phyloP scores from a whole-genome alignment of 2,329 filamentous ascomycete species.

The Myrmaecium sp. region DNA sequence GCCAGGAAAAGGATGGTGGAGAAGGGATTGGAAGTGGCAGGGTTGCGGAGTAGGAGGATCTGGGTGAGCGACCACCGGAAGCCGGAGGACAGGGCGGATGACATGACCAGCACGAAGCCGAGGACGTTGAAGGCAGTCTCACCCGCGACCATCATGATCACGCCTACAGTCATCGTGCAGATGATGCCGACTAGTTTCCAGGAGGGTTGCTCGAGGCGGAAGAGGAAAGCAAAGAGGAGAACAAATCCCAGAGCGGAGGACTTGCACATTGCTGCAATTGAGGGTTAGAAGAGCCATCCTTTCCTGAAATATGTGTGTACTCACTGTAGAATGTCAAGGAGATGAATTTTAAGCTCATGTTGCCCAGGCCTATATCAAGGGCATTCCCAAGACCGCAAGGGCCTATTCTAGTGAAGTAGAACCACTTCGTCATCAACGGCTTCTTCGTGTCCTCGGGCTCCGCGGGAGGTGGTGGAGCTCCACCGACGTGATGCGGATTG shows the following conservation, averaged over 20 bases:
- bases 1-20: slow-evolving; percentile 96
- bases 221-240: slow-evolving; percentile 83
- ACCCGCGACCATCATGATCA: slow-evolving; percentile 96
- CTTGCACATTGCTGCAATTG: slow-evolving; percentile 68
- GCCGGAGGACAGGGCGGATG: slow-evolving; percentile 84
- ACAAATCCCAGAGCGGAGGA: slow-evolving; percentile 92
- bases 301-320: slow-evolving; percentile 6
- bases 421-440: slow-evolving; percentile 66
- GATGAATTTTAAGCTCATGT: slow-evolving; percentile 91
- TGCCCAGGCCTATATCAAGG: slow-evolving; percentile 87
- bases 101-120: slow-evolving; percentile 85
- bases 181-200: slow-evolving; percentile 78
- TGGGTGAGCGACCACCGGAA: slow-evolving; percentile 99
- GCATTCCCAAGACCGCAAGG: slow-evolving; percentile 88
- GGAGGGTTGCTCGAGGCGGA: slow-evolving; percentile 77
- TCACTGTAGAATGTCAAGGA: slow-evolving; percentile 81
- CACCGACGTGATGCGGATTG: slow-evolving; percentile 11
- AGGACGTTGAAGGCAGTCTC: slow-evolving; percentile 77
- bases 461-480: slow-evolving; percentile 8
- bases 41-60: slow-evolving; percentile 82
- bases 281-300: slow-evolving; percentile 8
- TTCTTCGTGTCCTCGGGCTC: slow-evolving; percentile 26
- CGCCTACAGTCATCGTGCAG: slow-evolving; percentile 75
- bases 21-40: slow-evolving; percentile 90
- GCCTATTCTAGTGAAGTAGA: slow-evolving; percentile 81